Evolutionary conservation across 257 asterid species (phyloP).

Genomic region (Solanum acaule): DNA sequence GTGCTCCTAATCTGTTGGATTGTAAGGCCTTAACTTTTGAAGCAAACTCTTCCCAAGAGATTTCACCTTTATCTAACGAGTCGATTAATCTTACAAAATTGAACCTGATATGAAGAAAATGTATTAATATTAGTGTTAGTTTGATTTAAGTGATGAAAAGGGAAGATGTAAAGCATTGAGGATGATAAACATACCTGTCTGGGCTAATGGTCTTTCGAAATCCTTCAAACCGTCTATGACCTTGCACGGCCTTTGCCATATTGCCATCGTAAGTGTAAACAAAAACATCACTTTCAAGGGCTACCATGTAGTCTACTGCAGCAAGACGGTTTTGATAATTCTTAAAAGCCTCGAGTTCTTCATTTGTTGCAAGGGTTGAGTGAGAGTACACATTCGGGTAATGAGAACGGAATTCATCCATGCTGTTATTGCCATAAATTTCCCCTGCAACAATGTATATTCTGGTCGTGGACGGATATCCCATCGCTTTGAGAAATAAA

Average conservation of each 20-base stretch:
- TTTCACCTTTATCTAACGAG: slow-evolving; percentile 33
- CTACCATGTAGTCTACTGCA: slow-evolving; percentile 76
- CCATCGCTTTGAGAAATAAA: slow-evolving; percentile 81
- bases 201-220: slow-evolving; percentile 83
- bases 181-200: slow-evolving; percentile 40
- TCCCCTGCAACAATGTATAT: slow-evolving; percentile 90
- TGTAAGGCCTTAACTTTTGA: slow-evolving; percentile 54
- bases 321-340: slow-evolving; percentile 88
- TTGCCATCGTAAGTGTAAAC: slow-evolving; percentile 91
- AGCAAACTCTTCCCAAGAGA: slow-evolving; percentile 58
- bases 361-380: slow-evolving; percentile 61
- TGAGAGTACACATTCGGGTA: slow-evolving; percentile 79
- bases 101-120: slow-evolving; percentile 33
- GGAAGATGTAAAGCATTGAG: neutral
- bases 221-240: slow-evolving; percentile 83
- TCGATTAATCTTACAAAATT: slow-evolving; percentile 61
- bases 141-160: neutral
- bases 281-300: slow-evolving; percentile 81
- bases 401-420: slow-evolving; percentile 62
- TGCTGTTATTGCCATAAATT: slow-evolving; percentile 75
- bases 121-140: neutral
- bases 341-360: slow-evolving; percentile 55
- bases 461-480: slow-evolving; percentile 66
- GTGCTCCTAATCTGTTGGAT: slow-evolving; percentile 52
- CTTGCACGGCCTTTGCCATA: slow-evolving; percentile 98